Percentiles rank a stretch among this genome's conserved stretches.
Evolutionary conservation across 768 basidiomycete species (phyloP).

Genomic region (Termitomyces sp.): DNA sequence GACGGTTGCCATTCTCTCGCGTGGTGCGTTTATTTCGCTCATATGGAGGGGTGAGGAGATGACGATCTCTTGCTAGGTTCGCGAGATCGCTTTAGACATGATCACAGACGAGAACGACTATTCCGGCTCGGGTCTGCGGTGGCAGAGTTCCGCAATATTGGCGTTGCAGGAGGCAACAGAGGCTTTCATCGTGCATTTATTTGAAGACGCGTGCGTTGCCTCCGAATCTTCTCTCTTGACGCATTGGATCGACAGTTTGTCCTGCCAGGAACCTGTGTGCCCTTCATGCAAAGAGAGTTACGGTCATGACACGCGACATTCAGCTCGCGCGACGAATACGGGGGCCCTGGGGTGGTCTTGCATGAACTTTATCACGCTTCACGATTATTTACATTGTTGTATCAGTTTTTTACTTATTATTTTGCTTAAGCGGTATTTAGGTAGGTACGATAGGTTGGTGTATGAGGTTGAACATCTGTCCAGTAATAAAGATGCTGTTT

Average conservation of each 20-base stretch:
- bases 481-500: neutral
- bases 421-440: conserved; percentile 8
- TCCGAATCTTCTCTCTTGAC: neutral
- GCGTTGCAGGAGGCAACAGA: conserved; percentile 97
- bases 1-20: conserved; percentile 89
- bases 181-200: conserved; percentile 91
- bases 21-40: conserved; percentile 54
- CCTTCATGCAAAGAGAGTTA: conserved; percentile 96
- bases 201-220: conserved; percentile 94
- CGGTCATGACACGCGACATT: conserved; percentile 96
- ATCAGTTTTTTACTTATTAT: conserved; percentile 17
- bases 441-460: conserved; percentile 12
- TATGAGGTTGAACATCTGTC: neutral
- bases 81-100: conserved; percentile 93
- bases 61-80: conserved; percentile 61
- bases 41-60: neutral
- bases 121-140: conserved; percentile 64
- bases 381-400: conserved; percentile 15
- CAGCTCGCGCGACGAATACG: conserved; percentile 95
- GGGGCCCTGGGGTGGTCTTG: conserved; percentile 81
- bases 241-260: conserved; percentile 8
- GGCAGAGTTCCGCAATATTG: conserved; percentile 93
- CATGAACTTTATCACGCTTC: conserved; percentile 30
- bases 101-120: conserved; percentile 71
- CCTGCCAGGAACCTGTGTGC: conserved; percentile 84